phyloP scores from a whole-genome alignment of 2,329 filamentous ascomycete genomes.

The Metarhizium brunneum region DNA sequence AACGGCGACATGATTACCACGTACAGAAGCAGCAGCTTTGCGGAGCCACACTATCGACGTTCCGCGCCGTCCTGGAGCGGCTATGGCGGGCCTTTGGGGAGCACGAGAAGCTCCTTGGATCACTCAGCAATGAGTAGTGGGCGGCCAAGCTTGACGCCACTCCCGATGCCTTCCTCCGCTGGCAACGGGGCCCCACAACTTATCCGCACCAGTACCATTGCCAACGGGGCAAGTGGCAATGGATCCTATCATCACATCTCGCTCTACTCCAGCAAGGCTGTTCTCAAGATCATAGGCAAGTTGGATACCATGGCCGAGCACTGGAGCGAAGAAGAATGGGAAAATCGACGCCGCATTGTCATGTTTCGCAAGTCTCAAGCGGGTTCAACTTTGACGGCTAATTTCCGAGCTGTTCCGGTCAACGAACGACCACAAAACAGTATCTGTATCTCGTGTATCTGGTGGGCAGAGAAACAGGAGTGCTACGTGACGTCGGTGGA shows the following conservation, averaged over 20 bases:
- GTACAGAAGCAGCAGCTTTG: constrained; percentile 43
- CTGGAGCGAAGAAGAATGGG: constrained; percentile 77
- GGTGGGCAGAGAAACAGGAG: constrained; percentile 85
- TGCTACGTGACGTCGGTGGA: constrained; percentile 95
- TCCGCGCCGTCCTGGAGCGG: constrained; percentile 29
- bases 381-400: constrained; percentile 72
- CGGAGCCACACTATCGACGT: constrained; percentile 37
- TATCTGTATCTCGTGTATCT: constrained; percentile 95
- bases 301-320: constrained; percentile 73
- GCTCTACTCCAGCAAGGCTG: constrained; percentile 75
- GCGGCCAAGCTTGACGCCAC: constrained; percentile 36
- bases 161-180: constrained; percentile 36
- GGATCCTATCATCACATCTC: constrained; percentile 66
- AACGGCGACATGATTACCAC: constrained; percentile 45
- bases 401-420: constrained; percentile 68
- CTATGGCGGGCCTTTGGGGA: constrained; percentile 31
- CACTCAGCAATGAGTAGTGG: constrained; percentile 30
- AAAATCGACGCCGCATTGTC: constrained; percentile 73
- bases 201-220: constrained; percentile 46
- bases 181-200: constrained; percentile 34
- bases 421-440: constrained; percentile 75
- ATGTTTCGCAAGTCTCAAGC: constrained; percentile 77
- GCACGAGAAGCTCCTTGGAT: constrained; percentile 31
- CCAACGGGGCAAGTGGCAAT: constrained; percentile 24
- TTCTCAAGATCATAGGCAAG: constrained; percentile 77